phyloP scores from a whole-genome alignment of 2,329 filamentous ascomycete genomes.

The Colletotrichum simmondsii region DNA sequence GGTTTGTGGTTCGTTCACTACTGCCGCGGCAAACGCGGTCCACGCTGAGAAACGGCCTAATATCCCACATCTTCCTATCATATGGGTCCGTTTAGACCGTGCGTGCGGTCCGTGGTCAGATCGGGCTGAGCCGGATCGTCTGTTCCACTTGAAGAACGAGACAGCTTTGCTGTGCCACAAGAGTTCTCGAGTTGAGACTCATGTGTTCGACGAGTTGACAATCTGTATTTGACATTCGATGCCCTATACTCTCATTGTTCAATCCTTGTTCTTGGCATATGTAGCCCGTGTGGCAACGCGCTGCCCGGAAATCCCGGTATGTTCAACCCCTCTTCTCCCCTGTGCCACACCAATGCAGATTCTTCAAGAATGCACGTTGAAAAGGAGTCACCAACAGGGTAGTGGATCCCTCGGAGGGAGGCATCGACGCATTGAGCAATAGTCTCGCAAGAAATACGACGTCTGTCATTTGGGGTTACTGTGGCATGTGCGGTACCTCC shows the following conservation, averaged over 20 bases:
- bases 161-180: neutral
- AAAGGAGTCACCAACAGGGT: neutral
- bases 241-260: neutral
- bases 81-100: neutral
- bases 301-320: neutral
- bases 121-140: no score
- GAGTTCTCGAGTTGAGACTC: neutral
- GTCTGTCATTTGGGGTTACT: neutral
- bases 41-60: neutral
- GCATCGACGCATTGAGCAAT: neutral
- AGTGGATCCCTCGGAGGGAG: neutral
- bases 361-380: neutral
- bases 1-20: neutral
- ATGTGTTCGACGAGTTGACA: no score
- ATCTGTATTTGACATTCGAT: neutral
- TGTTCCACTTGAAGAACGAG: neutral
- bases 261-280: neutral
- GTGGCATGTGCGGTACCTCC: no score
- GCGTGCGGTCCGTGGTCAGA: no score
- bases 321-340: neutral
- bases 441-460: neutral
- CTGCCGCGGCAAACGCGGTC: neutral
- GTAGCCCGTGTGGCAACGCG: neutral
- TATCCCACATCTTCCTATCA: neutral
- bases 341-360: neutral